Conservation (phyloP, 2,329 filamentous ascomycete genomes). For the Lasiodiplodia sp. region DNA sequence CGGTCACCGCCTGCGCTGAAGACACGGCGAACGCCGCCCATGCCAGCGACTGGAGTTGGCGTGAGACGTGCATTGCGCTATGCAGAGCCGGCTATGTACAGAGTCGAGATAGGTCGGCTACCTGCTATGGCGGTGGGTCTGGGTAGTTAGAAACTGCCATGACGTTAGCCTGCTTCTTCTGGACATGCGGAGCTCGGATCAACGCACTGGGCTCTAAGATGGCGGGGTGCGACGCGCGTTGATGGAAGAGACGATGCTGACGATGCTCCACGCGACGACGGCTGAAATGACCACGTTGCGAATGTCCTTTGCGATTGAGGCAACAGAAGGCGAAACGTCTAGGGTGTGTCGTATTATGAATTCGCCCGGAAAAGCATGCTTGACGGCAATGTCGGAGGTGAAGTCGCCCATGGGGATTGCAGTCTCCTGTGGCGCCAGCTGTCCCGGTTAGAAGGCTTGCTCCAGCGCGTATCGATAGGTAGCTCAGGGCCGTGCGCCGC, state of each 20-base stretch:
- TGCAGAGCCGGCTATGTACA: conserved; percentile 31
- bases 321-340: conserved; percentile 58
- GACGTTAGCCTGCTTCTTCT: conserved; percentile 2
- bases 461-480: conserved; percentile 24
- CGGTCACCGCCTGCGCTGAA: conserved; percentile 66
- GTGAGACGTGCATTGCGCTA: conserved; percentile 42
- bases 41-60: conserved; percentile 51
- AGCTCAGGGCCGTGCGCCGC: conserved; percentile 17
- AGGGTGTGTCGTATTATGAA: conserved; percentile 59
- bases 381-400: conserved; percentile 27
- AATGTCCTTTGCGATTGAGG: conserved; percentile 59
- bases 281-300: conserved; percentile 58
- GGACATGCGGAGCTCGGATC: conserved; percentile 33
- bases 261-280: conserved; percentile 56
- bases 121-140: background rate
- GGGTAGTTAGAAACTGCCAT: background rate
- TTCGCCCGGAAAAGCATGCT: conserved; percentile 28
- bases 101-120: conserved; percentile 4
- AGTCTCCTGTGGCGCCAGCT: conserved; percentile 24
- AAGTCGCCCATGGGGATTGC: conserved; percentile 22
- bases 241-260: conserved; percentile 40
- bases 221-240: conserved; percentile 8
- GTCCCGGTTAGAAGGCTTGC: conserved; percentile 15
- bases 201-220: conserved; percentile 30
- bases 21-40: conserved; percentile 56